Percentiles rank a stretch among this genome's conserved stretches.
phyloP scores from a whole-genome alignment of 345 rosid genomes.

The Acer campestre region DNA sequence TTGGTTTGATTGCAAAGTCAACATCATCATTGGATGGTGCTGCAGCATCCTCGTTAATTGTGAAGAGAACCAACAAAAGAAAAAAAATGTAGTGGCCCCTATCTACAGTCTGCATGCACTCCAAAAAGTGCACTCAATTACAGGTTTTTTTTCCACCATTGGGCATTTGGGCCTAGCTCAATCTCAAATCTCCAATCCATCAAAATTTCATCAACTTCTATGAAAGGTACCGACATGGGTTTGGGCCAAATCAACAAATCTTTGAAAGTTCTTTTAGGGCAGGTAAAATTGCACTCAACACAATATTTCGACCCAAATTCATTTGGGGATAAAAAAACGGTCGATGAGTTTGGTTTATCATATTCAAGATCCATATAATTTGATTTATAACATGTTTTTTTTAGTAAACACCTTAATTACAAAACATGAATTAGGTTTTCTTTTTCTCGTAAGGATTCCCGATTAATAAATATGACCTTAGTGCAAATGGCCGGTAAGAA shows the following conservation, averaged over 20 bases:
- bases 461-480: no score
- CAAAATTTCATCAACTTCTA: background rate
- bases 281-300: no score
- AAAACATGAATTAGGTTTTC: no score
- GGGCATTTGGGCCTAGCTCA: constrained; percentile 4
- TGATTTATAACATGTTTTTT: no score
- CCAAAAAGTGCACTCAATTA: background rate
- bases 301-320: no score
- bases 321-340: no score
- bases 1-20: constrained; percentile 19
- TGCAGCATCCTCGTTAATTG: constrained; percentile 17
- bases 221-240: background rate
- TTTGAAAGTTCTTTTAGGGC: no score
- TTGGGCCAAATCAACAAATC: background rate
- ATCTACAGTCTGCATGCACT: background rate
- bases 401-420: no score
- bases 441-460: no score
- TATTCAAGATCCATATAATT: no score
- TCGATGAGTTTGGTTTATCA: no score
- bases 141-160: background rate
- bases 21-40: constrained; percentile 27
- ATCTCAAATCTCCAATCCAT: background rate
- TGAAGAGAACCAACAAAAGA: background rate
- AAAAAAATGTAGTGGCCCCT: background rate
- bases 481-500: no score